Conservation (phyloP, 306 rosid species). For the Vicia faba region DNA sequence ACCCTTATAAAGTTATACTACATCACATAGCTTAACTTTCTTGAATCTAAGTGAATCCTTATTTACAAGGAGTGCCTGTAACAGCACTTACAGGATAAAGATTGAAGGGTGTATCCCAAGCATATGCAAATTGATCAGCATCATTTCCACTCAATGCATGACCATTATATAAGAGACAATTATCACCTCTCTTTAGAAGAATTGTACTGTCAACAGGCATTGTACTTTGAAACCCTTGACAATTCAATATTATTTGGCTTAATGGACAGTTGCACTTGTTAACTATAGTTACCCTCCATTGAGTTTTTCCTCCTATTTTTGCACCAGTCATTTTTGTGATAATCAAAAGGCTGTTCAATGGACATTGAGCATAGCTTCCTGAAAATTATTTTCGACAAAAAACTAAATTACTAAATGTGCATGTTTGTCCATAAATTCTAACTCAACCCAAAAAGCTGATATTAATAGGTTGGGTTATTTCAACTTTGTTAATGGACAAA, state of each 20-base stretch:
- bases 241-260: background rate
- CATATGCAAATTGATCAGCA: background rate
- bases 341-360: background rate
- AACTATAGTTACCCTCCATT: background rate
- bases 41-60: background rate
- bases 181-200: background rate
- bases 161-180: background rate
- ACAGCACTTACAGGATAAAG: background rate
- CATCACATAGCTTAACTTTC: too few relatives aligned
- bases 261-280: background rate
- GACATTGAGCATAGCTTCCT: background rate
- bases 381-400: background rate
- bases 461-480: too few relatives aligned
- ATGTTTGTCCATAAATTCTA: too few relatives aligned
- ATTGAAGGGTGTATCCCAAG: background rate
- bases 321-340: background rate
- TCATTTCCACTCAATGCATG: background rate
- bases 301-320: background rate
- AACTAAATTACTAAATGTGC: too few relatives aligned
- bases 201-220: background rate
- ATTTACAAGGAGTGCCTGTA: constrained; percentile 1
- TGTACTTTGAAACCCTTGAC: background rate
- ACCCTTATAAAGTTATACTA: too few relatives aligned
- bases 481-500: too few relatives aligned
- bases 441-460: too few relatives aligned